phyloP scores from a whole-genome alignment of 805 yeast genomes.

The Candida schatavii region DNA sequence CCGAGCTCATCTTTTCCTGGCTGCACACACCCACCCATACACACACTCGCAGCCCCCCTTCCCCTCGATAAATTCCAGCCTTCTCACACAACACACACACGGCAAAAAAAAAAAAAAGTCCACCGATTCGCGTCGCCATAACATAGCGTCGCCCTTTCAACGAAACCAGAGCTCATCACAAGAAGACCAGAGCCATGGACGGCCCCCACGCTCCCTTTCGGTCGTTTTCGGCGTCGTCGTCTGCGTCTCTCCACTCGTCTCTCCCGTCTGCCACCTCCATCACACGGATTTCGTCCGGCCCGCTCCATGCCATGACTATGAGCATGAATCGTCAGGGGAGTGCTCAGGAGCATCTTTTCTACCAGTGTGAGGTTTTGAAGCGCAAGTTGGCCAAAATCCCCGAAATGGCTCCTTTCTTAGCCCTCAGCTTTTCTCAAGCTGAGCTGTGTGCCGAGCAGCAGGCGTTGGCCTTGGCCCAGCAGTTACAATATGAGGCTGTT shows the following conservation, averaged over 20 bases:
- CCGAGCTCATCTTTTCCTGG: background rate
- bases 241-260: constrained; percentile 27
- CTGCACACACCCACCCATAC: background rate
- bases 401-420: constrained; percentile 66
- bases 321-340: constrained; percentile 64
- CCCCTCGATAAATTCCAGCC: background rate
- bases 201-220: constrained; percentile 33
- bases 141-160: background rate
- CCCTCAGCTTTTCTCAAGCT: constrained; percentile 61
- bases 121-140: background rate
- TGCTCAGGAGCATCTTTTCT: constrained; percentile 66
- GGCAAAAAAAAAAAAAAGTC: background rate
- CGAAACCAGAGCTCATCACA: background rate
- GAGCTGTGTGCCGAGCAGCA: constrained; percentile 73
- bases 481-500: constrained; percentile 23
- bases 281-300: constrained; percentile 44
- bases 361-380: constrained; percentile 58
- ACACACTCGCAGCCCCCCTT: background rate
- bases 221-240: constrained; percentile 34
- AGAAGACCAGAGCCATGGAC: constrained; percentile 2
- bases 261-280: constrained; percentile 22
- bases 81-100: background rate
- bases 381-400: constrained; percentile 56
- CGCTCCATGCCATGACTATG: constrained; percentile 41
- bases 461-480: constrained; percentile 50